These are phyloP conservation scores for Pyrenochaeta sp. DNA, from an alignment of 2,329 filamentous ascomycete species.

Conservation along the genomic window DNA sequence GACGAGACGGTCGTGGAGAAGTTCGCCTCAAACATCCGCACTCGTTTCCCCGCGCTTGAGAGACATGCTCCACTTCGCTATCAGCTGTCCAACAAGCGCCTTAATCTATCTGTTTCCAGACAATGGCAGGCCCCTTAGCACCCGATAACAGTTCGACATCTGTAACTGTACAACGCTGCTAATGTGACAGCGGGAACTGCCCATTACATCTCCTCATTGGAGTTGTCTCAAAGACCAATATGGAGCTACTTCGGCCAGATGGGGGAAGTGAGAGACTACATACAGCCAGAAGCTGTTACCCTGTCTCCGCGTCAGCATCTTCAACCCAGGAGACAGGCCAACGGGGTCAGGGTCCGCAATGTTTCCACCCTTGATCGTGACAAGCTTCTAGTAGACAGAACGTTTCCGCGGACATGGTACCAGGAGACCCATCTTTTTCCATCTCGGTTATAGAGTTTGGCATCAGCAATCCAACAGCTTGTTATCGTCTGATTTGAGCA, in stretches of 20 bases:
- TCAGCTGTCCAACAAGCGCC: conserved; percentile 2
- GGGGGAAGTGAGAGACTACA: conserved; percentile 11
- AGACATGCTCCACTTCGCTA: conserved; percentile 9
- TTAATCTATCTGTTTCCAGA: conserved; percentile 2
- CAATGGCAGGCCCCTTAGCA: conserved; percentile 6
- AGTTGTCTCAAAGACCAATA: conserved; percentile 14
- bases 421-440: conserved; percentile 1
- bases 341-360: conserved; percentile 10
- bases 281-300: conserved; percentile 23
- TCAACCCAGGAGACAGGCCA: conserved; percentile 13
- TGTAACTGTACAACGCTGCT: conserved; percentile 7
- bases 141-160: conserved; percentile 2
- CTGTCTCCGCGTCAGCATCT: conserved; percentile 35
- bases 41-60: conserved; percentile 8
- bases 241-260: conserved; percentile 6
- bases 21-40: conserved; percentile 18
- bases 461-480: conserved; percentile 1
- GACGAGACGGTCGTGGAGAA: conserved; percentile 12
- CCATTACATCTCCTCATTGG: conserved; percentile 13
- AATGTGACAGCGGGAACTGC: conserved; percentile 8
- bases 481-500: not conserved
- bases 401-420: conserved; percentile 6
- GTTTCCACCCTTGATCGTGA: conserved; percentile 7
- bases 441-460: not conserved
- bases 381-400: conserved; percentile 6